Base-by-base conservation (phyloP, 106 monocot genomes). In the Triglochin maritima region DNA sequence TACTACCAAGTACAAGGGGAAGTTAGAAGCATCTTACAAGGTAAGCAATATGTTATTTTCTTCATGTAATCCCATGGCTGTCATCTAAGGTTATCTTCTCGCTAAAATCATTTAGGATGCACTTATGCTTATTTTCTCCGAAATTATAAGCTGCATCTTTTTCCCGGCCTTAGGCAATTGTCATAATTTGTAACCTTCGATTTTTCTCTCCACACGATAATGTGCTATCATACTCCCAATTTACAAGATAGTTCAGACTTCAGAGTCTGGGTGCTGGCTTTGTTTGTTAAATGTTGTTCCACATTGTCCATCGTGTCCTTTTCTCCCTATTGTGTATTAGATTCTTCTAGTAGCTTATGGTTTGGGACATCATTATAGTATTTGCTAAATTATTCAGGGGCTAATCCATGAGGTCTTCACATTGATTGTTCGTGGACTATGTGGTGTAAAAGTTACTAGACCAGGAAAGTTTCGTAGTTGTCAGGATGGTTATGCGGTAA, bases 401-500 rank as follows among this genome's bases (percentile, higher is more conserved):
- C 62, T 92, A 41, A 99, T 89, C 62, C 88, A 89, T 67, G 98
- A 99, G 46, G 89, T 89, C 6, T 99, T 99, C 76, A 99, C 92
- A 47, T 68, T 77, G 69, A 77, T 89, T 11, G 64, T 99, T 70
- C 88, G 88, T 69, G 98, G 84, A 17, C 59, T 92, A 63, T 99
- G 86, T 80, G 98, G 98, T 60, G 83, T 89, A 15, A 99, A 99
- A 82, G 84, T 99, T 56, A 99, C 98, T 41, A 84, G 84, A 69
- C 92, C 92, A 29, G 91, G 92, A 70, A 83, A 74, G 50, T 99
- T 99, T 71, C 81, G 92, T 9, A 99, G 98, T 75, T 85, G 81
- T 75, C 92, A 86, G 67, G 83, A 89, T 85, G 98, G 98, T 55
- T 99, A 99, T 83, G 98, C 98, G 62, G 98, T 99, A 71, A 99